These are phyloP conservation scores for Phaeosphaeriaceae sp. DNA, from an alignment of 2,329 filamentous ascomycete genomes.

Conservation along the genomic window DNA sequence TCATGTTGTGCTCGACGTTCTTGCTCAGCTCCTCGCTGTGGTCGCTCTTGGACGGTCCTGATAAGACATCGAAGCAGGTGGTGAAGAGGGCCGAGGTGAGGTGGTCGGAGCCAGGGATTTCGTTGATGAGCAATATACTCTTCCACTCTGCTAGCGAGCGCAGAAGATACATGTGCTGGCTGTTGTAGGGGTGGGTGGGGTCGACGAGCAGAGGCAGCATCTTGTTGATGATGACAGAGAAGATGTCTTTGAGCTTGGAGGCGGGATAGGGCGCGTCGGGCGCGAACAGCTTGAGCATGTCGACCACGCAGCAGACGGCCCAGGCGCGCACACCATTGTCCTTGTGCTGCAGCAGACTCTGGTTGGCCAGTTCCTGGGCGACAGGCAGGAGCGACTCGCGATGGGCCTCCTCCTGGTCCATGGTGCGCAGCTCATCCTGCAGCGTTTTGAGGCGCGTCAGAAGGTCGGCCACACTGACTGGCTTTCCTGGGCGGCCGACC, in stretches of 20 bases:
- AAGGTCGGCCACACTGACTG: constrained; percentile 84
- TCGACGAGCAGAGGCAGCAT: constrained; percentile 87
- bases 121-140: constrained; percentile 89
- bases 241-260: constrained; percentile 94
- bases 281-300: constrained; percentile 90
- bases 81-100: constrained; percentile 80
- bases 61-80: constrained; percentile 90
- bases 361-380: constrained; percentile 82
- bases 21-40: constrained; percentile 86
- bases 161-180: constrained; percentile 90
- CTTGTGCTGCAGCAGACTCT: constrained; percentile 86
- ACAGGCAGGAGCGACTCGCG: constrained; percentile 84
- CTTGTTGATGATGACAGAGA: constrained; percentile 83
- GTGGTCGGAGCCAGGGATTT: constrained; percentile 81
- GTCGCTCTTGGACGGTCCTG: constrained; percentile 75
- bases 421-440: constrained; percentile 79
- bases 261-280: constrained; percentile 93
- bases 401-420: constrained; percentile 87
- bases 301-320: constrained; percentile 87
- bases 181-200: constrained; percentile 87
- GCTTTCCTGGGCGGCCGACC: constrained; percentile 89
- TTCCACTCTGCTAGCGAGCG: constrained; percentile 90
- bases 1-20: constrained; percentile 93
- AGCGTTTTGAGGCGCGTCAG: constrained; percentile 81
- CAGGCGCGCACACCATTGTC: constrained; percentile 93